Conservation (phyloP, 768 basidiomycete genomes). For the Phylloporus scabripes region DNA sequence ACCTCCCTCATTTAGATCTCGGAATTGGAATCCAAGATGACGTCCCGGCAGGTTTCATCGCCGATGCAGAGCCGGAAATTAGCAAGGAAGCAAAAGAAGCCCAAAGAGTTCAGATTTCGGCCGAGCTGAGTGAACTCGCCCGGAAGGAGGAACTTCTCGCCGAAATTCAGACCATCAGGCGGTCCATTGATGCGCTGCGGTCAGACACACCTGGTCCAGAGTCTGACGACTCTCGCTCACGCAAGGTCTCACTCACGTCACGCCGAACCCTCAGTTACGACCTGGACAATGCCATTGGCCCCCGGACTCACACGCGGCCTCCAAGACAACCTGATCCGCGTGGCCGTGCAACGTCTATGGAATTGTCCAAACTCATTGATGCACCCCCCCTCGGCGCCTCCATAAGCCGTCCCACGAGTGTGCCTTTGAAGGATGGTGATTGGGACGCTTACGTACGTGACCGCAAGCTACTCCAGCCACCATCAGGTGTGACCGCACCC, state of each 20-base stretch:
- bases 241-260: constrained; percentile 60
- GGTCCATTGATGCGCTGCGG: constrained; percentile 71
- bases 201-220: constrained; percentile 54
- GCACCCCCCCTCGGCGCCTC: constrained; percentile 44
- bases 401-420: constrained; percentile 66
- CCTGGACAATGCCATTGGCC: constrained; percentile 46
- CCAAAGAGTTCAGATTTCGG: constrained; percentile 34
- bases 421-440: constrained; percentile 64
- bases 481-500: constrained; percentile 73
- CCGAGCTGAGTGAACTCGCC: constrained; percentile 49
- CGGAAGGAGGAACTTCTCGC: constrained; percentile 66
- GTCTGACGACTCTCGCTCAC: constrained; percentile 54
- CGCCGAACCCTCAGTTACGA: constrained; percentile 66
- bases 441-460: constrained; percentile 88
- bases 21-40: constrained; percentile 70
- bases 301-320: constrained; percentile 59
- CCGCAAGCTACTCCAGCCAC: constrained; percentile 79
- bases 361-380: constrained; percentile 46
- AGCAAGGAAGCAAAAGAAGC: constrained; percentile 28
- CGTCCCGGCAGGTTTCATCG: constrained; percentile 66
- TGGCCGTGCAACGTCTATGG: constrained; percentile 68
- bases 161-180: constrained; percentile 75
- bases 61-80: constrained; percentile 34
- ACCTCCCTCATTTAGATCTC: constrained; percentile 67
- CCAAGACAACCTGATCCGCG: constrained; percentile 67